These are phyloP conservation scores for Cymodocea nodosa DNA, from an alignment of 116 monocot species.

Conservation along the genomic window DNA sequence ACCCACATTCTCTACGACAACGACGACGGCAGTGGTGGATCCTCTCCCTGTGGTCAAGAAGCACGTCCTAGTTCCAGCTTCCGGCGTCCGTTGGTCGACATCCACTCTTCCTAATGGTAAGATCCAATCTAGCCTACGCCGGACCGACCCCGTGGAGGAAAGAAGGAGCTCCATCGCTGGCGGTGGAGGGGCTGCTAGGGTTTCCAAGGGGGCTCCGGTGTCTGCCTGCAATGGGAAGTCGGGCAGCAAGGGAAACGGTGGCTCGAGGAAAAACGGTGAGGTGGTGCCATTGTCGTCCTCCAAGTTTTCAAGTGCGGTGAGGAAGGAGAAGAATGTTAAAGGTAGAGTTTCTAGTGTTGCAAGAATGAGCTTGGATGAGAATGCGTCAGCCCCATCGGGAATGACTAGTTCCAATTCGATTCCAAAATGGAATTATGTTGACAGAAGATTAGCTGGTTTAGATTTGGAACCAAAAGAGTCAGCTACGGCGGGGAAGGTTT, in stretches of 20 bases:
- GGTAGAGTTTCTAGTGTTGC: too few relatives aligned
- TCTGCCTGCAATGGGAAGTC: neutral
- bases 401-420: too few relatives aligned
- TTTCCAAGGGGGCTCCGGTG: neutral
- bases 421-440: neutral
- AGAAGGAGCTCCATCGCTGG: constrained; percentile 1
- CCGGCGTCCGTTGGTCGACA: constrained; percentile 34
- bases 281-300: too few relatives aligned
- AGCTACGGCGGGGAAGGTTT: neutral
- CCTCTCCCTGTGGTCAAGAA: constrained; percentile 8
- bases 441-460: neutral
- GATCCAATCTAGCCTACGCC: neutral
- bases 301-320: too few relatives aligned
- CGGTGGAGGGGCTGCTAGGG: neutral
- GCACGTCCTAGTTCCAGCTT: constrained; percentile 11
- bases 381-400: too few relatives aligned
- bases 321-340: too few relatives aligned
- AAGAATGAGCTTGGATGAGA: too few relatives aligned
- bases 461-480: neutral
- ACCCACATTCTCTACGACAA: neutral
- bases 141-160: neutral
- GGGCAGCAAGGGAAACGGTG: neutral
- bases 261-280: too few relatives aligned
- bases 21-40: neutral
- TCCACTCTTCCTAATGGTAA: constrained; percentile 50